These are phyloP conservation scores for Alternaria gansuensis DNA, from an alignment of 2,329 filamentous ascomycete species.

Conservation along the genomic window DNA sequence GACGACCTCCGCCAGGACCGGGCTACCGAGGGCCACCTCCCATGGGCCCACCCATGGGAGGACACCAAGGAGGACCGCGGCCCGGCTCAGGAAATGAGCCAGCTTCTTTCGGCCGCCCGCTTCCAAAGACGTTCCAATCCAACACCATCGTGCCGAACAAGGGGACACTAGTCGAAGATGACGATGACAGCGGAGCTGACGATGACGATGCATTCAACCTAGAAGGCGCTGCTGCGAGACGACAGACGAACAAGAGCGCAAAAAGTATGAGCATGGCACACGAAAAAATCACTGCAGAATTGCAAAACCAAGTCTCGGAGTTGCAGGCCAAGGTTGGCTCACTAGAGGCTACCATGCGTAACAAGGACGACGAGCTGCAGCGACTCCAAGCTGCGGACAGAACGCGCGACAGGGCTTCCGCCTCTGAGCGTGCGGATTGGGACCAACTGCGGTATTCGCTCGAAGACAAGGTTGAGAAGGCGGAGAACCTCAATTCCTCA, in stretches of 20 bases:
- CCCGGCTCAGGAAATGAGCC: slow-evolving; percentile 35
- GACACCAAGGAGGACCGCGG: slow-evolving; percentile 56
- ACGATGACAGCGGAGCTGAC: slow-evolving; percentile 64
- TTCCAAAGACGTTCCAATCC: slow-evolving; percentile 89
- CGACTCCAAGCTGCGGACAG: slow-evolving; percentile 68
- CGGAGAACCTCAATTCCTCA: slow-evolving; percentile 79
- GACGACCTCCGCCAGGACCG: slow-evolving; percentile 49
- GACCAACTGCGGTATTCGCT: slow-evolving; percentile 70
- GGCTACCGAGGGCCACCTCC: slow-evolving; percentile 42
- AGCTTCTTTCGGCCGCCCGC: slow-evolving; percentile 76
- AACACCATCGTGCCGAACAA: slow-evolving; percentile 98
- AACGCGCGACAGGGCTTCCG: slow-evolving; percentile 59
- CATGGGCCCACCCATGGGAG: slow-evolving; percentile 18
- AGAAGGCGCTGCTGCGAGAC: slow-evolving; percentile 56
- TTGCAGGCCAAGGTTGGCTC: slow-evolving; percentile 76
- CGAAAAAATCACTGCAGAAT: slow-evolving; percentile 70
- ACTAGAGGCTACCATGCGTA: slow-evolving; percentile 73
- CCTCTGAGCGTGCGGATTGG: slow-evolving; percentile 75
- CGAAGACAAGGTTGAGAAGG: slow-evolving; percentile 77
- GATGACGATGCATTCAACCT: slow-evolving; percentile 69
- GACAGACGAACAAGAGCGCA: slow-evolving; percentile 57
- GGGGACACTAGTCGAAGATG: slow-evolving; percentile 95
- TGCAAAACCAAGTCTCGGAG: slow-evolving; percentile 77
- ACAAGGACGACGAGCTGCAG: slow-evolving; percentile 76
- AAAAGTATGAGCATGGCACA: slow-evolving; percentile 48